Evolutionary conservation across 192 early-diverging fungal genomes (phyloP), one percentile per base, ranked within the genome.

Genomic region (Umbelopsis ramanniana): DNA sequence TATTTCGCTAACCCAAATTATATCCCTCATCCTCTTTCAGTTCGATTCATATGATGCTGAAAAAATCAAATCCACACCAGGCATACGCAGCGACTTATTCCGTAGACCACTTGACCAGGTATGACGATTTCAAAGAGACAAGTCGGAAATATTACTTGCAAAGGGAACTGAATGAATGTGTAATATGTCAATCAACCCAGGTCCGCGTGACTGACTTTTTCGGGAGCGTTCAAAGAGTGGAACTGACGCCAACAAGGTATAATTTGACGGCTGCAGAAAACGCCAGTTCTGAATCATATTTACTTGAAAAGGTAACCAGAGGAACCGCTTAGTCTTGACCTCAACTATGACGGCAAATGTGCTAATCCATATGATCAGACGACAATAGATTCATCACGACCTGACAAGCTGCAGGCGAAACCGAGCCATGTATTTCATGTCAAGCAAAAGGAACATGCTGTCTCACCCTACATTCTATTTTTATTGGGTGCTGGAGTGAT

Each of bases 201-300:
- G 84, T 92, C 55, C 80, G 87, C 26, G 86, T 99, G 24, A 97
- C 95, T 0, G 97, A 99, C 77, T 99, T 99, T 76, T 97, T 99
- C 79, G 97, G 97, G 45, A 94, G 88, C 26, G 96, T 98, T 22
- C 95, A 96, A 73, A 94, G 90, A 70, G 84, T 97, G 17, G 92
- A 97, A 81, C 78, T 98, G 67, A 97, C 94, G 43, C 76, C 79
- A 29, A 55, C 67, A 33, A 63, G 81, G 60, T 84, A 84, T 47
- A 63, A 63, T 63, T 63, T 63, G 57, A 63, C 57, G 26, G 57
- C 57, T 63, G 57, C 53, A 24, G 53, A 54, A 7, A 54, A 54
- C 26, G 26, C 33, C 57, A 63, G 33, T 63, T 63, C 57, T 37
- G 57, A 38, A 63, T 63, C 57, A 63, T 63, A 63, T 63, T 37